Evolutionary conservation across 2,329 filamentous ascomycete genomes (phyloP), one percentile per base, ranked within the genome.

Genomic region (Paramyrothecium sp.): DNA sequence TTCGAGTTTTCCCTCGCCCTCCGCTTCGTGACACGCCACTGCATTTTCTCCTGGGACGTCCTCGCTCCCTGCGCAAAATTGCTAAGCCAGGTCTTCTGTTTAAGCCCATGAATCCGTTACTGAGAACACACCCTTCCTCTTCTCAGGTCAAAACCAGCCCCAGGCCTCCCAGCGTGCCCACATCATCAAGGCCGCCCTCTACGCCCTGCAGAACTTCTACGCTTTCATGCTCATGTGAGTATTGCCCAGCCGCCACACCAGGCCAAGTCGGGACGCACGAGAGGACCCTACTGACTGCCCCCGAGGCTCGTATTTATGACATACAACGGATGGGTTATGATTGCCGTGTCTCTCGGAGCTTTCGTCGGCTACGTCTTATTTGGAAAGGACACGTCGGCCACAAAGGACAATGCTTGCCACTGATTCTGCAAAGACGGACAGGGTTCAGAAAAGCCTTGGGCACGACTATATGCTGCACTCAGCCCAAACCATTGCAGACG

Each of bases 251-350:
- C n/a, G n/a, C n/a, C n/a, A n/a, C n/a, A n/a, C n/a, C n/a, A n/a
- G n/a, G n/a, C n/a, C n/a, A n/a, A n/a, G n/a, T n/a, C n/a, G n/a
- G n/a, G n/a, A n/a, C n/a, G n/a, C n/a, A n/a, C n/a, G n/a, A n/a
- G n/a, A n/a, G n/a, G 13, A 23, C 10, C 33, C 47, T 3, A 2
- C 33, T 17, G 10, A 12, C 17, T 8, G 11, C 2, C 17, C 21
- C 7, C n/a, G 58, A 98, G 94, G 95, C 81, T 99, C 60, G 78
- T 99, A 21, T 99, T 99, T 76, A 99, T 99, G 95, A 99, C 95
- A n/a, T 99, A 99, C 78, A 99, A 99, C 69, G 95, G 95, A 56
- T 96, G 91, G 88, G 88, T 99, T 65, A 99, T 99, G 95, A 75
- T 96, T 63, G 85, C 94, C 3, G 93, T 98, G 17, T 90, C 90